phyloP scores from a whole-genome alignment of 768 basidiomycete species.

The Pleurotus djamor region DNA sequence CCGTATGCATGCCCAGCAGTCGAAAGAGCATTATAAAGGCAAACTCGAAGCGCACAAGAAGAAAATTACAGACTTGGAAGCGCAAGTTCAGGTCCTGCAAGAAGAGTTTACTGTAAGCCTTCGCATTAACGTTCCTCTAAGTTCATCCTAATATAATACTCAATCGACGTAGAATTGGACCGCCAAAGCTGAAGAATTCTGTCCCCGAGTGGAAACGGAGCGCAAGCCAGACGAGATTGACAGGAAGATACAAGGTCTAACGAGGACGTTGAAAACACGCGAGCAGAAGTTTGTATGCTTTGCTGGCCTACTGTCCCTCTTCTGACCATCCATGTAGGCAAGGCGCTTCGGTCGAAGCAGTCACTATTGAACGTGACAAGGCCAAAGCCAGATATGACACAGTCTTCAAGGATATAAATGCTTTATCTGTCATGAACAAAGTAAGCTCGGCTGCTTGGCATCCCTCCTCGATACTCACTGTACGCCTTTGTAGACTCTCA shows the following conservation, averaged over 20 bases:
- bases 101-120: conserved; percentile 58
- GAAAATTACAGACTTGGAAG: conserved; percentile 42
- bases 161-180: conserved; percentile 53
- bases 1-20: conserved; percentile 49
- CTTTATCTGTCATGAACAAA: conserved; percentile 64
- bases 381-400: conserved; percentile 57
- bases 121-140: not conserved
- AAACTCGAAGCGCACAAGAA: conserved; percentile 53
- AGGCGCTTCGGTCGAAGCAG: conserved; percentile 75
- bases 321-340: conserved; percentile 40
- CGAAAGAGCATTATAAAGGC: conserved; percentile 41
- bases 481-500: conserved; percentile 51
- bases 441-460: conserved; percentile 28
- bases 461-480: not conserved
- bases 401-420: conserved; percentile 61
- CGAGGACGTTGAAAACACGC: conserved; percentile 63
- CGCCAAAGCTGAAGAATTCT: conserved; percentile 59
- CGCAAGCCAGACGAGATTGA: conserved; percentile 57
- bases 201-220: conserved; percentile 52
- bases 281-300: conserved; percentile 49
- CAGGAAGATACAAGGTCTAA: conserved; percentile 58
- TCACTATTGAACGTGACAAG: conserved; percentile 69
- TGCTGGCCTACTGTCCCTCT: not conserved
- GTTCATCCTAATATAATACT: not conserved
- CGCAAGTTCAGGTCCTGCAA: conserved; percentile 46